phyloP scores from a whole-genome alignment of 257 asterid species.

The Solanum verrucosum region DNA sequence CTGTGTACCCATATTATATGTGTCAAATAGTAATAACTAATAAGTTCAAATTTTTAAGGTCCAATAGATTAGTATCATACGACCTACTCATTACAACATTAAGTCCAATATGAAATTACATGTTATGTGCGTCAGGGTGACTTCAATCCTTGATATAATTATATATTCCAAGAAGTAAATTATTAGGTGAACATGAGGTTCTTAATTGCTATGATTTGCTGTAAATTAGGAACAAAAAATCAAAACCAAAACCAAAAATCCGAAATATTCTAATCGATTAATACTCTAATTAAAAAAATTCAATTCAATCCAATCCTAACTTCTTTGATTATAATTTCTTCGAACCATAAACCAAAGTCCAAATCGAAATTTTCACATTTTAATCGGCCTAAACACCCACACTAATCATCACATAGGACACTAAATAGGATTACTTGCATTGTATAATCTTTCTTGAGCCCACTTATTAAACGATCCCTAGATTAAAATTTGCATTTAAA shows the following conservation, averaged over 20 bases:
- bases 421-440: not conserved
- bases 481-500: not conserved
- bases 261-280: no score
- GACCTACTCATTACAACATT: not conserved
- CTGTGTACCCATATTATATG: not conserved
- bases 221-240: not conserved
- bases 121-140: fast-evolving
- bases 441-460: not conserved
- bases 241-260: no score
- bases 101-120: not conserved
- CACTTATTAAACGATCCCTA: not conserved
- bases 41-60: not conserved
- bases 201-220: not conserved
- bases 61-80: no score
- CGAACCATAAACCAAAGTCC: not conserved
- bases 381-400: not conserved
- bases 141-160: no score
- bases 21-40: not conserved
- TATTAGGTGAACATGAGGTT: not conserved
- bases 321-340: not conserved
- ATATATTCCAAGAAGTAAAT: no score
- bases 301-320: not conserved
- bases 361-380: no score
- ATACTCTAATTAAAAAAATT: not conserved
- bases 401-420: not conserved